A percentile compares a stretch with the other conserved stretches of the same genome.
Conservation (phyloP, 2,329 filamentous ascomycete species). For the Penicillium paneum region DNA sequence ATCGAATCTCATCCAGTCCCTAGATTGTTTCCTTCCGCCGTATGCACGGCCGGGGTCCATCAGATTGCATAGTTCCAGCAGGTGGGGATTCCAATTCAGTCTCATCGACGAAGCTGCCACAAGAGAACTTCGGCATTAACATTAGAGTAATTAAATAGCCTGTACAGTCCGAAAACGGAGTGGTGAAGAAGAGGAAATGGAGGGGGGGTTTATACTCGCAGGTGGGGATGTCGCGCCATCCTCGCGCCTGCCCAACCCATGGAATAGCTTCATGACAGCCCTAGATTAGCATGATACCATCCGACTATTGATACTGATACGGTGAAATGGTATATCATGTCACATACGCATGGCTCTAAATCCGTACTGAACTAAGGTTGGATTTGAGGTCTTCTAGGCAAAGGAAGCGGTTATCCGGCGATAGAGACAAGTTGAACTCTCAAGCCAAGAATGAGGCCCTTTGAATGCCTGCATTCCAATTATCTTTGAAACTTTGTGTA, state of each 20-base stretch:
- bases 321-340: neutral
- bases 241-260: neutral
- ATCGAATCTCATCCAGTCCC: neutral
- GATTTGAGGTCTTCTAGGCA: neutral
- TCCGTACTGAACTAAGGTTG: neutral
- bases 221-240: neutral
- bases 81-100: too few species aligned
- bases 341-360: neutral
- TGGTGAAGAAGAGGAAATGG: neutral
- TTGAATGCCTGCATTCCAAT: neutral
- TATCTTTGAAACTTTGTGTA: neutral
- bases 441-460: neutral
- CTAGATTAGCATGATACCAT: neutral
- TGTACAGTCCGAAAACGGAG: neutral
- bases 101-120: too few species aligned
- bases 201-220: neutral
- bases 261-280: neutral
- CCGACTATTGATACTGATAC: neutral
- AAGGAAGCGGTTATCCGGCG: neutral
- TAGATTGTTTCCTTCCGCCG: neutral
- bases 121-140: too few species aligned
- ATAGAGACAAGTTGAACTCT: neutral
- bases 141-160: too few species aligned
- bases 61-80: too few species aligned
- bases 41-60: neutral